Conservation (phyloP, 192 early-diverging fungal species). For the Cetraspora pellucida region DNA sequence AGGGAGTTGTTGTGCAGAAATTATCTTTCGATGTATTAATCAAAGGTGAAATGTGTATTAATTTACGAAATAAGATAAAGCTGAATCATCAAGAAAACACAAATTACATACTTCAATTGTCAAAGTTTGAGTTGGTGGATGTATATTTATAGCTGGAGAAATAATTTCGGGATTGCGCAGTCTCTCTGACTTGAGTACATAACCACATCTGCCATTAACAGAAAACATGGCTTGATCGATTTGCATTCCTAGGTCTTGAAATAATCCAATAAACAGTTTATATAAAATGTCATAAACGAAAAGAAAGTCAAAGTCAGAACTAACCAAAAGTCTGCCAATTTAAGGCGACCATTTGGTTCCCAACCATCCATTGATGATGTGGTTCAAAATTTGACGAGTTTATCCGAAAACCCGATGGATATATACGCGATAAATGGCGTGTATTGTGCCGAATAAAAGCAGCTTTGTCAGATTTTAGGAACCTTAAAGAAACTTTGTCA, state of each 20-base stretch:
- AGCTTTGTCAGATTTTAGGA: conserved; percentile 52
- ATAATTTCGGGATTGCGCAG: conserved; percentile 42
- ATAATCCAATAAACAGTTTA: background rate
- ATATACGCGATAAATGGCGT: conserved; percentile 72
- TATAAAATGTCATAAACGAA: background rate
- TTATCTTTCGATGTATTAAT: conserved; percentile 40
- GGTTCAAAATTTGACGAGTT: conserved; percentile 86
- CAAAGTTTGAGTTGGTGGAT: conserved; percentile 36
- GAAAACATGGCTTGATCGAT: conserved; percentile 85
- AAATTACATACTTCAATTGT: conserved; percentile 41
- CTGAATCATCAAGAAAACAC: background rate
- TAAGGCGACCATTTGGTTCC: conserved; percentile 86
- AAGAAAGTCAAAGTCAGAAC: conserved; percentile 2
- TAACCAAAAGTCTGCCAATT: conserved; percentile 84
- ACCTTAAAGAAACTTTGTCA: conserved; percentile 62
- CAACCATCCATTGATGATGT: conserved; percentile 75
- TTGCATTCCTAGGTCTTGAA: conserved; percentile 72
- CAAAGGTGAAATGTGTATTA: background rate
- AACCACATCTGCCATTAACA: conserved; percentile 72
- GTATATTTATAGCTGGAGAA: conserved; percentile 31
- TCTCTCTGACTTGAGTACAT: conserved; percentile 73
- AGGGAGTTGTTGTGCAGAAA: conserved; percentile 72
- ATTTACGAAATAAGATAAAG: background rate
- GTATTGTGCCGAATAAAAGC: conserved; percentile 63
- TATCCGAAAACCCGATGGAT: conserved; percentile 78